Base-by-base conservation (phyloP, 2,329 filamentous ascomycete genomes). In the Trichocomaceae sp. region DNA sequence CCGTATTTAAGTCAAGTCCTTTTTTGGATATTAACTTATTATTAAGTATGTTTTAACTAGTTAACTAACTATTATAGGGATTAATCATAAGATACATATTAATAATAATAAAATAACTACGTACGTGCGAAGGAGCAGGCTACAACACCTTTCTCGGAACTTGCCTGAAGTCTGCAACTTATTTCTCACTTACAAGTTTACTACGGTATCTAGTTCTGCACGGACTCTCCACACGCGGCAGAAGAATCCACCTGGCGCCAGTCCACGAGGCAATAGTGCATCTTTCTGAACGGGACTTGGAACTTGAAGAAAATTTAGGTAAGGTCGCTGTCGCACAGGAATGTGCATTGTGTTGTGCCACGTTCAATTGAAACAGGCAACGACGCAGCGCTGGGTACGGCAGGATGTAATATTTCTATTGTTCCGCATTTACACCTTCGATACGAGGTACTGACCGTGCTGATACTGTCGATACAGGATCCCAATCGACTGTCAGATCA, bases 181-280 rank as follows among this genome's bases (percentile, higher is more conserved):
- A n/a, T n/a, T n/a, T n/a, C n/a, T n/a, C n/a, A n/a, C n/a, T n/a
- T n/a, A n/a, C n/a, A n/a, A n/a, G 37, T 41, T 41, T n/a, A 39
- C 35, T 35, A 15, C 3, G 4, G 31, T 35, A 35, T 35, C 9
- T 35, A 10, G 37, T 42, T 17, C 39, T 20, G 39, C 39, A 42
- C 39, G 39, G 39, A 42, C 39, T 19, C 41, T 23, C 26, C 41
- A 50, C 50, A 52, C 41, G 50, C 50, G 50, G 50, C 41, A 52
- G 44, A 52, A 22, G 41, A n/a, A 42, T n/a, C 49, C 29, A 52
- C 49, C 26, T 35, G 31, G 39, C 41, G n/a, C 13, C 44, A 5
- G 23, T 17, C 50, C 50, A 52, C 50, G 50, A 52, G 41, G 50
- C 26, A 8, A 42, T 17, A 49, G n/a, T 47, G 31, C 9, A 35